Conservation (phyloP, 1,139 yeast species). For the Sporopachydermia cereana region DNA sequence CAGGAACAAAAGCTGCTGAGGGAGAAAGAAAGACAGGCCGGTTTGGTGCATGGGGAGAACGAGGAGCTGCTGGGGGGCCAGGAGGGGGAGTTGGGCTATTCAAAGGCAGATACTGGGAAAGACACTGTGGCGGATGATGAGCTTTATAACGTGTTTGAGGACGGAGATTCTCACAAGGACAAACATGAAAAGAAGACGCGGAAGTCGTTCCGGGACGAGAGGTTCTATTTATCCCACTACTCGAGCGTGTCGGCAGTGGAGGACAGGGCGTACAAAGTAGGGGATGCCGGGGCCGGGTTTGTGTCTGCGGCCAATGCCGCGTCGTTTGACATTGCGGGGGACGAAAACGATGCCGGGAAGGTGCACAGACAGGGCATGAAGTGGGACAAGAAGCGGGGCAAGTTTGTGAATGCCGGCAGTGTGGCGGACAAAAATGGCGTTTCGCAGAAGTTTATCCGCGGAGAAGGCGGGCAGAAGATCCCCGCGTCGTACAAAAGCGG, state of each 20-base stretch:
- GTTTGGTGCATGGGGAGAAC: slow-evolving; percentile 60
- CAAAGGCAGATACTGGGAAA: slow-evolving; percentile 17
- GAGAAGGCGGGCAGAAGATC: slow-evolving; percentile 87
- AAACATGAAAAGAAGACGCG: slow-evolving; percentile 23
- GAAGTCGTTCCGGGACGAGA: slow-evolving; percentile 64
- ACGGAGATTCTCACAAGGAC: slow-evolving; percentile 40
- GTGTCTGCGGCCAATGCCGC: slow-evolving; percentile 78
- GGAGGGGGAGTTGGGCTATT: slow-evolving; percentile 46
- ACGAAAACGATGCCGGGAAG: slow-evolving; percentile 56
- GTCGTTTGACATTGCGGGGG: slow-evolving; percentile 72
- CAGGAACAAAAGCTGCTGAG: slow-evolving; percentile 48
- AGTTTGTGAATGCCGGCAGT: slow-evolving; percentile 72
- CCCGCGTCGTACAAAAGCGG: slow-evolving; percentile 93
- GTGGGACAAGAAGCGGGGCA: slow-evolving; percentile 94
- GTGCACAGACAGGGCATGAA: slow-evolving; percentile 61
- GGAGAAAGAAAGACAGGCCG: slow-evolving; percentile 68
- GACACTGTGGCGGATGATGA: slow-evolving; percentile 33
- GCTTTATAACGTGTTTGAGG: slow-evolving; percentile 44
- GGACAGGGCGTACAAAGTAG: slow-evolving; percentile 59
- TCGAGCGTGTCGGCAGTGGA: slow-evolving; percentile 75
- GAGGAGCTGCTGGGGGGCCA: slow-evolving; percentile 52
- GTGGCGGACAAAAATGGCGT: slow-evolving; percentile 40
- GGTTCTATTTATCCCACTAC: slow-evolving; percentile 77
- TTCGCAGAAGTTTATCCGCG: slow-evolving; percentile 60
- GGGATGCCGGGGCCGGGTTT: slow-evolving; percentile 43